Conservation (phyloP, 139 green algal species). For the Yamagishiella unicocca region DNA sequence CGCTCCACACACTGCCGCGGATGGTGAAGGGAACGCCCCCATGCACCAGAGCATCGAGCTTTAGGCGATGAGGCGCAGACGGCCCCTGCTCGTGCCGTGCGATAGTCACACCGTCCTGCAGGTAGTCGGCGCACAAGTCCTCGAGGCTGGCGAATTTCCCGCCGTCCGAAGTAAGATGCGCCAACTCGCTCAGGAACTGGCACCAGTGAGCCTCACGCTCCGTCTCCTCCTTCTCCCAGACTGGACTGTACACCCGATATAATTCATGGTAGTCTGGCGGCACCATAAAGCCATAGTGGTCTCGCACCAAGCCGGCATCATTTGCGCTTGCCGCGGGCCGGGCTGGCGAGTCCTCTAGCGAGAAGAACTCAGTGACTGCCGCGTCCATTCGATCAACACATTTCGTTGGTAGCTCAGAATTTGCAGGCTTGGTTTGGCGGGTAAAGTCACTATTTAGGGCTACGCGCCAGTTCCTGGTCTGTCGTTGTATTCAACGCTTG, state of each 20-base stretch:
- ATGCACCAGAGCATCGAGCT: constrained; percentile 23
- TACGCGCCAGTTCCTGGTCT: too few relatives aligned
- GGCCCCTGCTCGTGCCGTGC: neutral
- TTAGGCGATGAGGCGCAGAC: neutral
- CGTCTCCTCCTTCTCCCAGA: constrained; percentile 74
- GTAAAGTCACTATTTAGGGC: neutral
- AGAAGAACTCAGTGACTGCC: constrained; percentile 23
- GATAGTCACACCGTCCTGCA: constrained; percentile 1
- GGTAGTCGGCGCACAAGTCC: neutral
- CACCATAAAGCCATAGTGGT: constrained; percentile 52
- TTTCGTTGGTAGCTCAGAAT: neutral
- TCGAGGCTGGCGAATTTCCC: neutral
- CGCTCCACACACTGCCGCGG: constrained; percentile 68
- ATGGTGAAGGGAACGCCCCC: constrained; percentile 35
- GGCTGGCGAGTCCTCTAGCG: constrained; percentile 8
- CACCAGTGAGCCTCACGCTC: constrained; percentile 67
- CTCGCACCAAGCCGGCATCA: neutral
- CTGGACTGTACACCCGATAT: constrained; percentile 57
- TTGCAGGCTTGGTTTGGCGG: neutral
- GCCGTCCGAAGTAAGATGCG: neutral
- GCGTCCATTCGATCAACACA: constrained; percentile 8
- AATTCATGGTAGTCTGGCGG: constrained; percentile 55
- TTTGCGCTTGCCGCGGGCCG: neutral
- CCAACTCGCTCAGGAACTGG: constrained; percentile 37
- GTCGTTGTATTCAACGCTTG: too few relatives aligned